These are phyloP conservation scores for Macaranga tanarius DNA, from an alignment of 441 rosid genomes.

Conservation along the genomic window DNA sequence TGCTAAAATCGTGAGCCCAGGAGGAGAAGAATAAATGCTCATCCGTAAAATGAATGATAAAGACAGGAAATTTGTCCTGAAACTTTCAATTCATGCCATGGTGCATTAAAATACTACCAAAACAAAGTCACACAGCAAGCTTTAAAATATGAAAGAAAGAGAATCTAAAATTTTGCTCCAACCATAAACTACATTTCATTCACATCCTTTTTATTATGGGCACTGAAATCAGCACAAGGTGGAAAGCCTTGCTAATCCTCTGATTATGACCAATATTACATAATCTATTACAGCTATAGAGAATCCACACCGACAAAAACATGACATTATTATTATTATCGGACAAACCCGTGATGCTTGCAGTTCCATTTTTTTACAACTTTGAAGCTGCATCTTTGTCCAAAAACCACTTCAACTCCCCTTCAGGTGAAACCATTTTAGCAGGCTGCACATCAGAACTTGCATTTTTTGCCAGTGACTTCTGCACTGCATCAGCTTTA, in stretches of 20 bases:
- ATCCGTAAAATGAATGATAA: too few species aligned
- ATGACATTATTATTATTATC: neutral
- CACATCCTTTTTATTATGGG: too few species aligned
- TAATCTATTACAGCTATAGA: neutral
- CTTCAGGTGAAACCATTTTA: constrained; percentile 66
- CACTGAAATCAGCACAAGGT: neutral
- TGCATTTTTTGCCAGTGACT: constrained; percentile 44
- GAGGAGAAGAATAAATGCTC: too few species aligned
- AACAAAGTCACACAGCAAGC: too few species aligned
- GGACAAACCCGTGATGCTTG: neutral
- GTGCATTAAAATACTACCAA: too few species aligned
- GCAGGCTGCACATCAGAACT: constrained; percentile 50
- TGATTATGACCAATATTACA: neutral
- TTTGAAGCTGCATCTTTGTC: constrained; percentile 80
- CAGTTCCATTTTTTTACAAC: constrained; percentile 35
- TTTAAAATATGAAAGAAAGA: too few species aligned
- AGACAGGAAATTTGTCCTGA: too few species aligned
- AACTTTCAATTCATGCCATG: too few species aligned
- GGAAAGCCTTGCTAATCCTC: neutral
- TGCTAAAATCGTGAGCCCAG: too few species aligned
- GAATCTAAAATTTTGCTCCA: too few species aligned
- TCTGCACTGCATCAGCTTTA: constrained; percentile 55
- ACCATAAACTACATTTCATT: too few species aligned
- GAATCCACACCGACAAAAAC: too few species aligned
- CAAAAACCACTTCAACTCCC: constrained; percentile 74